phyloP scores from a whole-genome alignment of 2,329 filamentous ascomycete species.

The Trichoderma sp. region DNA sequence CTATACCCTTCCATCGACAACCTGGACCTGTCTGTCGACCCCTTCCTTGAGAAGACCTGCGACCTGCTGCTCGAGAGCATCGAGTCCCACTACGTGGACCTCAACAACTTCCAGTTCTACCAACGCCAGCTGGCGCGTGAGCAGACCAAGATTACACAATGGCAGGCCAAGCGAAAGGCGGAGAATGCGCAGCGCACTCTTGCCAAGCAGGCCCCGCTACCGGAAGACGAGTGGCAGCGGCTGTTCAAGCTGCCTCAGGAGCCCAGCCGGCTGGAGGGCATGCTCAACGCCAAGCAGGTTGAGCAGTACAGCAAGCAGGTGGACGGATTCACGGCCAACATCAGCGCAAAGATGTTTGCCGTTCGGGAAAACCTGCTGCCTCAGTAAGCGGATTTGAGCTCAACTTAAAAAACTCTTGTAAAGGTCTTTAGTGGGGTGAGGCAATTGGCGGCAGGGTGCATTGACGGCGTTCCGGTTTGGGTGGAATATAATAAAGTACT shows the following conservation, averaged over 20 bases:
- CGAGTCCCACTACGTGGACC: conserved; percentile 95
- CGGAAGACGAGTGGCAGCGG: conserved; percentile 97
- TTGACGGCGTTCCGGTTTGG: conserved; percentile 43
- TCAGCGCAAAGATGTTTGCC: conserved; percentile 97
- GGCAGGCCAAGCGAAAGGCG: conserved; percentile 94
- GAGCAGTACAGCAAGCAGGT: conserved; percentile 98
- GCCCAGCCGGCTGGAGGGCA: conserved; percentile 86
- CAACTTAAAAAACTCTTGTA: conserved; percentile 1
- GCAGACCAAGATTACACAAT: conserved; percentile 93
- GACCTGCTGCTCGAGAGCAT: conserved; percentile 95
- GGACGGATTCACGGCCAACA: conserved; percentile 88
- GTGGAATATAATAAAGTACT: conserved; percentile 39
- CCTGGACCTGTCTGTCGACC: conserved; percentile 91
- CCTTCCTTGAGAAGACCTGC: conserved; percentile 97
- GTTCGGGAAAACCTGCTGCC: conserved; percentile 70
- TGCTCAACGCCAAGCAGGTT: conserved; percentile 93
- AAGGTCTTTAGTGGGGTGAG: conserved; percentile 14
- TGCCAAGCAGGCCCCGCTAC: conserved; percentile 83
- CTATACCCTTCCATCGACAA: conserved; percentile 86
- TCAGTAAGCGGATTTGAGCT: conserved; percentile 38
- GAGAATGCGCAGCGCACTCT: conserved; percentile 84
- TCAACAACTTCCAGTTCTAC: conserved; percentile 98
- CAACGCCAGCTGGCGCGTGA: conserved; percentile 90
- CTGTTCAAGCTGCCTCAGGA: conserved; percentile 97
- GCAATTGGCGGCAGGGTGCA: conserved; percentile 36